Conservation (phyloP, 129 eudicot species). For the Rutidosis leptorrhynchoides region DNA sequence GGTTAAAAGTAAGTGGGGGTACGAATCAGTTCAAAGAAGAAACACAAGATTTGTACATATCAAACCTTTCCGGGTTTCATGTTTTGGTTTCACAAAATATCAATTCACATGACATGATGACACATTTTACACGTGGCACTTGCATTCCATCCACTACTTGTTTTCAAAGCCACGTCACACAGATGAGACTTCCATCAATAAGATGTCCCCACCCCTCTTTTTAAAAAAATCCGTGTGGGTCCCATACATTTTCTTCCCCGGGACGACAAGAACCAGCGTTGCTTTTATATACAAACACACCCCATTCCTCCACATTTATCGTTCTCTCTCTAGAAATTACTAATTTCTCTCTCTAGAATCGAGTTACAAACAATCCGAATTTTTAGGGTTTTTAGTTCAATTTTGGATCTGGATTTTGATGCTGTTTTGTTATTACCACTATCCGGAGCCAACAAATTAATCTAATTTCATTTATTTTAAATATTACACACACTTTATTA, state of each 20-base stretch:
- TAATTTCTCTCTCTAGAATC: constrained; percentile 26
- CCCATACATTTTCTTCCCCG: constrained; percentile 22
- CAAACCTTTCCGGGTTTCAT: not conserved
- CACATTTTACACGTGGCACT: constrained; percentile 30
- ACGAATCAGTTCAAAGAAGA: too few species aligned
- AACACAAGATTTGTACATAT: not conserved
- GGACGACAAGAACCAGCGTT: constrained; percentile 34
- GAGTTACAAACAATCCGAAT: constrained; percentile 3
- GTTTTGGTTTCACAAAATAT: not conserved
- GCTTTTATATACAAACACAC: constrained; percentile 7
- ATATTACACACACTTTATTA: not conserved
- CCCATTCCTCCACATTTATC: constrained; percentile 20
- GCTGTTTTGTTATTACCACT: constrained; percentile 24
- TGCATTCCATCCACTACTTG: constrained; percentile 17
- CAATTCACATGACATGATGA: constrained; percentile 25
- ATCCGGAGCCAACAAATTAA: constrained; percentile 24
- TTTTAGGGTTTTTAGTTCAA: constrained; percentile 21
- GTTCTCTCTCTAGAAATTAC: not conserved
- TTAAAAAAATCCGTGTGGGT: constrained; percentile 11
- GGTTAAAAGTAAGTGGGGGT: too few species aligned
- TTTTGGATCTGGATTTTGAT: constrained; percentile 36
- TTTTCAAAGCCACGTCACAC: too few species aligned
- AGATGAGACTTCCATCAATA: constrained; percentile 9
- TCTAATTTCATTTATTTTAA: not conserved
- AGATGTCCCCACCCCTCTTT: not conserved